A percentile compares a stretch with the other conserved stretches of the same genome.
These are phyloP conservation scores for Cystobasidium slooffiae DNA, from an alignment of 1,284 basidiomycete species.

Conservation along the genomic window DNA sequence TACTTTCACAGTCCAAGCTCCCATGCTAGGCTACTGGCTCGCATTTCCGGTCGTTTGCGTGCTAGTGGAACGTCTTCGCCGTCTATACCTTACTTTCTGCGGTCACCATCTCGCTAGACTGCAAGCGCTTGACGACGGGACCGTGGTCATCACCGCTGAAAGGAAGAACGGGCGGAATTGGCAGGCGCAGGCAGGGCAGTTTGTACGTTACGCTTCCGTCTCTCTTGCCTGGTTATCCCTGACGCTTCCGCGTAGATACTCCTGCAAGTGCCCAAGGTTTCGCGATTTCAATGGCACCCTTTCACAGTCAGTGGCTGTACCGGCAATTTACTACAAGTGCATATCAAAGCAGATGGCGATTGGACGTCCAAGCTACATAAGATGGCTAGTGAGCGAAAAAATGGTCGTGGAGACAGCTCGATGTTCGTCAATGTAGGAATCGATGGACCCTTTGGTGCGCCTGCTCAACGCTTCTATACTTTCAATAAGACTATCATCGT, in stretches of 20 bases:
- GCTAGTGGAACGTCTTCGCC: conserved; percentile 5
- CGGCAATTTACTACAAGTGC: conserved; percentile 19
- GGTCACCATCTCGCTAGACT: conserved; percentile 19
- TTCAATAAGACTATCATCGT: conserved; percentile 34
- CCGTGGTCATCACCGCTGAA: conserved; percentile 19
- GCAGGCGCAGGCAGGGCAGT: conserved; percentile 30
- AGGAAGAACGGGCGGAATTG: conserved; percentile 23
- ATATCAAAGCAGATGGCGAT: conserved; percentile 36
- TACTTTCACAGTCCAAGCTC: conserved; percentile 10
- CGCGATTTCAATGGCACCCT: conserved; percentile 36
- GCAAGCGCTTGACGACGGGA: conserved; percentile 32
- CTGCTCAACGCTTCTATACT: conserved; percentile 34
- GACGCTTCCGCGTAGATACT: conserved; percentile 1
- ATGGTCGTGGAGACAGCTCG: background rate
- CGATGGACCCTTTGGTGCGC: conserved; percentile 36
- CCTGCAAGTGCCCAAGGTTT: conserved; percentile 31
- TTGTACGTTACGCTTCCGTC: background rate
- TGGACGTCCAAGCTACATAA: conserved; percentile 34
- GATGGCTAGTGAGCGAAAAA: background rate
- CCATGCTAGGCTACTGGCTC: conserved; percentile 39
- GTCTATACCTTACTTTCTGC: conserved; percentile 25
- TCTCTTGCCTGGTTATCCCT: background rate
- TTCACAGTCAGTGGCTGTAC: conserved; percentile 33
- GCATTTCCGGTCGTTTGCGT: conserved; percentile 10
- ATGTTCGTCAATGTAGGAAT: conserved; percentile 27